A percentile compares a stretch with the other conserved stretches of the same genome.
Conservation (phyloP, 805 yeast species). For the Zygosaccharomyces pseudorouxii region DNA sequence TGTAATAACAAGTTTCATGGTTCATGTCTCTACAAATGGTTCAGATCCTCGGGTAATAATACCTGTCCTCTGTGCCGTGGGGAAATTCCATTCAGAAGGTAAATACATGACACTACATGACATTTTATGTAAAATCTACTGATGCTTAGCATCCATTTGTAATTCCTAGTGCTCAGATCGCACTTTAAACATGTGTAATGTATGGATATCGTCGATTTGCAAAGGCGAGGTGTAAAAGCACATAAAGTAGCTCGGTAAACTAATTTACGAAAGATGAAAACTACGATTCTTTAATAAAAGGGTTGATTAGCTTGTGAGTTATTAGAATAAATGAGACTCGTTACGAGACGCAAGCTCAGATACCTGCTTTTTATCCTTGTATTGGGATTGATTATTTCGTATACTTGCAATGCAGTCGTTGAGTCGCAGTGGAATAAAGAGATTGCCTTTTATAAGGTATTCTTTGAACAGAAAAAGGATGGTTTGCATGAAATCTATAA, state of each 20-base stretch:
- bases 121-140: neutral
- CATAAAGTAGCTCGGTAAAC: neutral
- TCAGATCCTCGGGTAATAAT: slow-evolving; percentile 85
- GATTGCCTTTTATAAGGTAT: slow-evolving; percentile 26
- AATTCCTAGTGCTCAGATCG: neutral
- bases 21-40: slow-evolving; percentile 96
- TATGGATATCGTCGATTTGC: neutral
- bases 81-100: slow-evolving; percentile 33
- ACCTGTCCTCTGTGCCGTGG: slow-evolving; percentile 92
- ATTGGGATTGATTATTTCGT: slow-evolving; percentile 11
- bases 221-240: neutral
- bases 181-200: neutral
- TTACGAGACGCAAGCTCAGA: slow-evolving; percentile 26
- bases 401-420: slow-evolving; percentile 20
- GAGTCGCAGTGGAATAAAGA: slow-evolving; percentile 32
- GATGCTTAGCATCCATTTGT: neutral
- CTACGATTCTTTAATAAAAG: neutral
- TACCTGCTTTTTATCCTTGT: slow-evolving; percentile 12
- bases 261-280: neutral
- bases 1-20: slow-evolving; percentile 94
- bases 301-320: neutral
- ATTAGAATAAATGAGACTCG: slow-evolving; percentile 14
- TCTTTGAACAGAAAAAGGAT: slow-evolving; percentile 28
- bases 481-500: slow-evolving; percentile 22
- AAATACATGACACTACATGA: slow-evolving; percentile 21